These are phyloP conservation scores for Cardamine chenopodiifolia DNA, from an alignment of 345 rosid genomes.

Conservation along the genomic window DNA sequence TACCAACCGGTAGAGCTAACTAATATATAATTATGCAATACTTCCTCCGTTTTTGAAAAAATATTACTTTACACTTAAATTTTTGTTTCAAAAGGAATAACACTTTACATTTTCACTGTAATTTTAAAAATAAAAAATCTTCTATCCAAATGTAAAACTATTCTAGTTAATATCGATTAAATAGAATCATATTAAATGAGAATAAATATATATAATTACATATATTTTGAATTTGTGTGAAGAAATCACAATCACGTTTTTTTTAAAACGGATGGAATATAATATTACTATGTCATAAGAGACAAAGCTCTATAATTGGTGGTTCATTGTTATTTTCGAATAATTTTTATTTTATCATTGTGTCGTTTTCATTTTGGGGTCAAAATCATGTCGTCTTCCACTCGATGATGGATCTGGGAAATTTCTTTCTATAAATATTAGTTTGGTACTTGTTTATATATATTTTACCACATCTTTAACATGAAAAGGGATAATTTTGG, in stretches of 20 bases:
- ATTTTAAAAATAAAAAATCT: too few relatives aligned
- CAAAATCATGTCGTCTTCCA: conserved; percentile 43
- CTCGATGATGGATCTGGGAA: conserved; percentile 33
- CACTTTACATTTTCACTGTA: too few relatives aligned
- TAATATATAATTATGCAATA: background rate
- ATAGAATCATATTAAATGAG: too few relatives aligned
- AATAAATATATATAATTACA: too few relatives aligned
- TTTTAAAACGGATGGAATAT: too few relatives aligned
- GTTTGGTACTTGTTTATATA: background rate
- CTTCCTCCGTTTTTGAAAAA: too few relatives aligned
- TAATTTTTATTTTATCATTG: conserved; percentile 23
- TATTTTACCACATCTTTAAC: background rate
- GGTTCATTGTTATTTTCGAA: conserved; percentile 31
- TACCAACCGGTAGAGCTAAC: background rate
- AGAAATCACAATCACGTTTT: too few relatives aligned
- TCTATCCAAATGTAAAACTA: too few relatives aligned
- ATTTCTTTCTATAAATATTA: conserved; percentile 7
- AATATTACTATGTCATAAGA: conserved; percentile 19
- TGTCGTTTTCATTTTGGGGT: conserved; percentile 37
- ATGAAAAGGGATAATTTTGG: background rate
- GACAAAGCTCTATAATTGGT: conserved; percentile 34
- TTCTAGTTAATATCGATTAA: too few relatives aligned
- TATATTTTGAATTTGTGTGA: too few relatives aligned
- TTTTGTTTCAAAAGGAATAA: too few relatives aligned
- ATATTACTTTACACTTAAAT: too few relatives aligned